Percentiles rank a stretch among this genome's conserved stretches.
These are phyloP conservation scores for Cryptococcus sp. DNA, from an alignment of 1,284 basidiomycete genomes.

Conservation along the genomic window DNA sequence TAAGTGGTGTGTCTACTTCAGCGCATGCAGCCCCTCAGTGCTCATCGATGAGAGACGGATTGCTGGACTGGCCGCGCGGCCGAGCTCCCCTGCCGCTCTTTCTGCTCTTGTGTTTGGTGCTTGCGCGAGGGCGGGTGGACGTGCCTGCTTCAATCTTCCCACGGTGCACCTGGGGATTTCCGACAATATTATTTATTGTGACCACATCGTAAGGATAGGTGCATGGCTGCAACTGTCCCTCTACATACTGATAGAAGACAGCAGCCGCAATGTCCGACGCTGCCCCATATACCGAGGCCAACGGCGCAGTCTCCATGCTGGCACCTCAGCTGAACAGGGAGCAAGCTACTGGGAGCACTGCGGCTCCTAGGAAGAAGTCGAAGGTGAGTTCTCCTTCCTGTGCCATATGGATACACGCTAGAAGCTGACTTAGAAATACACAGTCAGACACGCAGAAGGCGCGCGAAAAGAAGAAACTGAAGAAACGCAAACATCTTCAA, in stretches of 20 bases:
- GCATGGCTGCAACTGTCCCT: no score
- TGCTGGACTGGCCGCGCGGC: no score
- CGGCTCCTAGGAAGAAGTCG: constrained; percentile 11
- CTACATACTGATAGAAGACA: not conserved
- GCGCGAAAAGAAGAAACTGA: constrained; percentile 65
- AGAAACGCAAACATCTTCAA: constrained; percentile 58
- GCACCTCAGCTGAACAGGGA: not conserved
- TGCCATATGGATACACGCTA: not conserved
- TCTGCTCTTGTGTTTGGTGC: no score
- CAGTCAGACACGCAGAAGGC: constrained; percentile 61
- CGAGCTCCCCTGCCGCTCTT: no score
- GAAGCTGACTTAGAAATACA: not conserved
- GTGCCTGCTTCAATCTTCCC: constrained; percentile 1
- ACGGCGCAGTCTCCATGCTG: not conserved
- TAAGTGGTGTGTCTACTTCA: no score
- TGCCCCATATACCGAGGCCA: not conserved
- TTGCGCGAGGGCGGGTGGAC: no score
- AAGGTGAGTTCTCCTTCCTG: constrained; percentile 7
- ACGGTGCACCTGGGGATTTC: not conserved
- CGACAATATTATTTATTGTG: no score
- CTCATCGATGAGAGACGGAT: no score
- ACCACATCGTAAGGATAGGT: no score
- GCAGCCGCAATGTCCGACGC: not conserved
- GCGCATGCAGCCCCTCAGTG: no score
- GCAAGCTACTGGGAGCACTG: not conserved